Conservation (phyloP, 768 basidiomycete species). For the Suillus americanus region DNA sequence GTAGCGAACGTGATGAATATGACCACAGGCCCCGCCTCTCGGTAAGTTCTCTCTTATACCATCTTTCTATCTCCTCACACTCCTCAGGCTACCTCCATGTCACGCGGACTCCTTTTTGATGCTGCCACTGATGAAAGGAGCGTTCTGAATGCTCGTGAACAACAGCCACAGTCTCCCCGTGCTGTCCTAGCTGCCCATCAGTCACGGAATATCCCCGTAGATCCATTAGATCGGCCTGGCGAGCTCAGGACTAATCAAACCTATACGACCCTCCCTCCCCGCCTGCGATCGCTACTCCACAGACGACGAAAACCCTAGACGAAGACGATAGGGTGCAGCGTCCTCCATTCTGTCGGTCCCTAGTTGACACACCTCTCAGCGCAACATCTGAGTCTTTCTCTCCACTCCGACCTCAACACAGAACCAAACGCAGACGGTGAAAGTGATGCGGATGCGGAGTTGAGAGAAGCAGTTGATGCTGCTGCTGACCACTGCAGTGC, state of each 20-base stretch:
- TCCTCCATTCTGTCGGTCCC: slow-evolving; percentile 8
- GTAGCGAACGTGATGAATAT: slow-evolving; percentile 38
- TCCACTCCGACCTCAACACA: slow-evolving; percentile 11
- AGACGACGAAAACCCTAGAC: slow-evolving; percentile 29
- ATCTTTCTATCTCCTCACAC: not conserved
- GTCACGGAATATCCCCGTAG: slow-evolving; percentile 25
- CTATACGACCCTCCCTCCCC: slow-evolving; percentile 44
- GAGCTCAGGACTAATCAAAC: slow-evolving; percentile 54
- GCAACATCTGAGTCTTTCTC: slow-evolving; percentile 21
- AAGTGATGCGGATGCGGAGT: too few species aligned
- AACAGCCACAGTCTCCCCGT: slow-evolving; percentile 32
- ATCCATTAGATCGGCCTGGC: slow-evolving; percentile 33
- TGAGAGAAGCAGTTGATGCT: slow-evolving; percentile 39
- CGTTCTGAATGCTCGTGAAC: slow-evolving; percentile 25
- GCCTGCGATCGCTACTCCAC: slow-evolving; percentile 32
- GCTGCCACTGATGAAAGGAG: slow-evolving; percentile 37
- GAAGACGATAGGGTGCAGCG: slow-evolving; percentile 26
- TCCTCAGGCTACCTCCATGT: slow-evolving; percentile 12
- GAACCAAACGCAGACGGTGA: slow-evolving; percentile 28
- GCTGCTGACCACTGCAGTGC: slow-evolving; percentile 41
- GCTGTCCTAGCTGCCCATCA: slow-evolving; percentile 31
- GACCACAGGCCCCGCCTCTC: slow-evolving; percentile 16
- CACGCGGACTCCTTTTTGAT: slow-evolving; percentile 40
- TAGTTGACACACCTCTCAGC: slow-evolving; percentile 16
- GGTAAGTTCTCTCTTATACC: not conserved